Conservation (phyloP, 768 basidiomycete genomes). For the Leccinum subtestaceum region DNA sequence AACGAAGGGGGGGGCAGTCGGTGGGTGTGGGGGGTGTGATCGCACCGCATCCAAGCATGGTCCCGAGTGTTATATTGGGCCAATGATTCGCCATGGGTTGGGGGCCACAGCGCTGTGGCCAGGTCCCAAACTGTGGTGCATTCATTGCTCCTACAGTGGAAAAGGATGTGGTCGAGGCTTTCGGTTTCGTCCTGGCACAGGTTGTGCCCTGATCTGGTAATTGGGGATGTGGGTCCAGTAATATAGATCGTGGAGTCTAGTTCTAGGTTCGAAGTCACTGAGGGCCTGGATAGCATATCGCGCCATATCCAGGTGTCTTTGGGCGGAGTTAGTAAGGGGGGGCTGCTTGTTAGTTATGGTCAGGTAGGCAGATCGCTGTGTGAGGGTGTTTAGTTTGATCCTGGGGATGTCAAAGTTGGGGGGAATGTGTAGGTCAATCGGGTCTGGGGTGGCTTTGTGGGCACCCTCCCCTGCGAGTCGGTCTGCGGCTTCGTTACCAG, state of each 20-base stretch:
- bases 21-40: not conserved
- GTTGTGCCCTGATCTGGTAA: not conserved
- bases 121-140: not conserved
- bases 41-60: not conserved
- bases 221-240: not conserved
- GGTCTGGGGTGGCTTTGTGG: too few species aligned
- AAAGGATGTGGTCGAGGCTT: not conserved
- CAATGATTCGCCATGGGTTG: not conserved
- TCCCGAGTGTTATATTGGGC: not conserved
- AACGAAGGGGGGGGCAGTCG: not conserved
- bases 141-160: not conserved
- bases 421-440: too few species aligned
- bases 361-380: too few species aligned
- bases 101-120: not conserved
- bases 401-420: too few species aligned
- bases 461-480: too few species aligned
- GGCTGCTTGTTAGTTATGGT: too few species aligned
- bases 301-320: too few species aligned
- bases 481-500: too few species aligned
- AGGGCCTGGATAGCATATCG: not conserved
- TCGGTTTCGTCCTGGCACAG: not conserved
- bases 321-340: too few species aligned
- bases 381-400: too few species aligned
- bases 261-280: not conserved
- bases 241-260: not conserved